These are phyloP conservation scores for Euphrasia arctica DNA, from an alignment of 305 asterid species.

Conservation along the genomic window DNA sequence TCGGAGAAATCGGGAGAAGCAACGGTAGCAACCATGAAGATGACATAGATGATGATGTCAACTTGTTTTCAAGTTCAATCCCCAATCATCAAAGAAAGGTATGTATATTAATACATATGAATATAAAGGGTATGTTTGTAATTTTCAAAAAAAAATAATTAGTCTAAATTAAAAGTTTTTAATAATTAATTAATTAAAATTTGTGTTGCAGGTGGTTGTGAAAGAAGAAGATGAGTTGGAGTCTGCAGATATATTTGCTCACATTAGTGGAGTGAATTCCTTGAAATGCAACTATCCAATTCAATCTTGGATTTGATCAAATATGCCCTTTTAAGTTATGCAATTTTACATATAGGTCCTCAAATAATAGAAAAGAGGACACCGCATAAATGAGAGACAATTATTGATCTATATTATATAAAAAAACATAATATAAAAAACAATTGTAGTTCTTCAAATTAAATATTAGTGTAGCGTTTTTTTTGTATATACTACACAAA, in stretches of 20 bases:
- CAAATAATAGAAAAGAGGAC: neutral
- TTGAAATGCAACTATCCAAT: slow-evolving; percentile 66
- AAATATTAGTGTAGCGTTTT: neutral
- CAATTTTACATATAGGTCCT: slow-evolving; percentile 1
- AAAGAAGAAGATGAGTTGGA: slow-evolving; percentile 54
- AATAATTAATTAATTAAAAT: neutral
- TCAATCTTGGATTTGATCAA: slow-evolving; percentile 60
- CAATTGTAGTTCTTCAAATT: neutral
- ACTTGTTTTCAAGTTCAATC: slow-evolving; percentile 29
- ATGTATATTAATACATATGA: neutral
- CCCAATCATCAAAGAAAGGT: slow-evolving; percentile 34
- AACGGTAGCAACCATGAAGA: slow-evolving; percentile 50
- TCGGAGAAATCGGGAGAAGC: slow-evolving; percentile 46
- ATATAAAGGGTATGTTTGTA: no score
- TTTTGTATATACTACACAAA: neutral
- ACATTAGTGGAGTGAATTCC: slow-evolving; percentile 59
- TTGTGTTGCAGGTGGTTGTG: slow-evolving; percentile 29
- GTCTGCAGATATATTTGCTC: slow-evolving; percentile 54
- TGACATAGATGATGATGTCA: slow-evolving; percentile 62
- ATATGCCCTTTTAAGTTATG: neutral
- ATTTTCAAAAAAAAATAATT: no score
- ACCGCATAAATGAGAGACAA: neutral
- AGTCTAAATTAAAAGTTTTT: no score
- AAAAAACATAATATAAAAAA: neutral
- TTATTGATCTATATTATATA: neutral